phyloP scores from a whole-genome alignment of 192 early-diverging fungal genomes.

The Lobosporangium transversale region DNA sequence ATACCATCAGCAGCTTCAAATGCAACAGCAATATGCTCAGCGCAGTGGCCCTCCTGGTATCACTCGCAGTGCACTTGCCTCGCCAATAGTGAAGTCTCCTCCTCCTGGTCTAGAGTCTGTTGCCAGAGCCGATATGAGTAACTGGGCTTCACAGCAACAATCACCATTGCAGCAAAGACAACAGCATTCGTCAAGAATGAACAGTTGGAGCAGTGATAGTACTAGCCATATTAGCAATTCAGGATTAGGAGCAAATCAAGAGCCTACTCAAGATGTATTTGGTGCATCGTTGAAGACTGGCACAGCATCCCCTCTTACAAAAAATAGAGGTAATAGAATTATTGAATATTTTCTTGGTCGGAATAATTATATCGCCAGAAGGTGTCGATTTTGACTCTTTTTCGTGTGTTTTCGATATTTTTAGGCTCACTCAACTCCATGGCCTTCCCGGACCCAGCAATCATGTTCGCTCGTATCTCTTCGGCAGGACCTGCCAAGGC shows the following conservation, averaged over 20 bases:
- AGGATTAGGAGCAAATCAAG: slow-evolving; percentile 17
- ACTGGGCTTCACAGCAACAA: slow-evolving; percentile 25
- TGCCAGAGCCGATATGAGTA: slow-evolving; percentile 12
- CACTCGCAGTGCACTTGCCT: slow-evolving; percentile 22
- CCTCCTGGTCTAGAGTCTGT: slow-evolving; percentile 43
- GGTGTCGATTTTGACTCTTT: too few relatives aligned
- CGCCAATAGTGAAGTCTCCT: slow-evolving; percentile 34
- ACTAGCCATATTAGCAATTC: slow-evolving; percentile 5
- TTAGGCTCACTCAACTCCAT: slow-evolving; percentile 8
- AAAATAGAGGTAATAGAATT: neutral
- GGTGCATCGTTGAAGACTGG: slow-evolving; percentile 62
- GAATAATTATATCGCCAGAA: too few relatives aligned
- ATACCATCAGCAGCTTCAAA: slow-evolving; percentile 41
- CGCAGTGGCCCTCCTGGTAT: slow-evolving; percentile 40
- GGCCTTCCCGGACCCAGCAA: slow-evolving; percentile 68
- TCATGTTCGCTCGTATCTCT: slow-evolving; percentile 62
- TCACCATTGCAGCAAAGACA: slow-evolving; percentile 39
- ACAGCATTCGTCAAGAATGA: slow-evolving; percentile 27
- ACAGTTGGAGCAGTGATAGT: slow-evolving; percentile 19
- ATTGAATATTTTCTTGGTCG: neutral
- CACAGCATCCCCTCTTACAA: neutral
- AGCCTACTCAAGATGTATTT: slow-evolving; percentile 62
- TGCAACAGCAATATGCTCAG: slow-evolving; percentile 31
- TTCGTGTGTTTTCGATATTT: too few relatives aligned
- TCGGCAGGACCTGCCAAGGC: slow-evolving; percentile 15